Evolutionary conservation across 2,329 filamentous ascomycete genomes (phyloP).

Genomic region (Claviceps spartinae): DNA sequence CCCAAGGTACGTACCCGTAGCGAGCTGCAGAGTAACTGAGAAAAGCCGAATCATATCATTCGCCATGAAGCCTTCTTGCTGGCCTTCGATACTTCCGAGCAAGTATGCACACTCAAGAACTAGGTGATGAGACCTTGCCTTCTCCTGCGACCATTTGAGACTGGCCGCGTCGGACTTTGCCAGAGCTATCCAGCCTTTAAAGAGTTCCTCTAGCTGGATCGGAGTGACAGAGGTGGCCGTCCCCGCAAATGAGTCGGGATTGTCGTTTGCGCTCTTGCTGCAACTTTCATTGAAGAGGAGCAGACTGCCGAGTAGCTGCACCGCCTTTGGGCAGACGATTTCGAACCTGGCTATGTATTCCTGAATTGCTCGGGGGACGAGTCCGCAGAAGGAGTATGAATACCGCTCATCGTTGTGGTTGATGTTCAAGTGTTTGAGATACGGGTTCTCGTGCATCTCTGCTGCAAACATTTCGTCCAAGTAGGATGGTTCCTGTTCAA

Average conservation of each 20-base stretch:
- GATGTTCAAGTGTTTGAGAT: background rate
- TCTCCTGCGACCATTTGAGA: background rate
- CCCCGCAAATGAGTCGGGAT: background rate
- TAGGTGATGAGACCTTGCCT: background rate
- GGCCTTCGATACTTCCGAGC: background rate
- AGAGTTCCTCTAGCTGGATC: background rate
- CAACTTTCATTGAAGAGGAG: slow-evolving; percentile 5
- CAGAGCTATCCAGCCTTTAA: background rate
- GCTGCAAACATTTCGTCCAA: background rate
- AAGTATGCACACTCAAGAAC: slow-evolving; percentile 9
- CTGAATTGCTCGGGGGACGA: slow-evolving; percentile 10
- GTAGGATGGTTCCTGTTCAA: background rate
- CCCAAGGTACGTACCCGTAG: background rate
- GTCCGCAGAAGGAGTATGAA: slow-evolving; percentile 10
- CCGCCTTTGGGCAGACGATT: slow-evolving; percentile 5
- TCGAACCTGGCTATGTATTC: slow-evolving; percentile 11
- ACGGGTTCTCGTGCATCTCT: background rate
- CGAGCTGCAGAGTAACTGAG: slow-evolving; percentile 1
- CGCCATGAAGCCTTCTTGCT: background rate
- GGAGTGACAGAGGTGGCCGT: background rate
- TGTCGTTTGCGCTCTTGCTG: background rate
- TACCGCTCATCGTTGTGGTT: background rate
- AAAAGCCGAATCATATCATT: background rate
- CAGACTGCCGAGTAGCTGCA: slow-evolving; percentile 8
- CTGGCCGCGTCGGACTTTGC: background rate